phyloP scores from a whole-genome alignment of 176 grass and related monocot species.

The Tillandsia leiboldiana region DNA sequence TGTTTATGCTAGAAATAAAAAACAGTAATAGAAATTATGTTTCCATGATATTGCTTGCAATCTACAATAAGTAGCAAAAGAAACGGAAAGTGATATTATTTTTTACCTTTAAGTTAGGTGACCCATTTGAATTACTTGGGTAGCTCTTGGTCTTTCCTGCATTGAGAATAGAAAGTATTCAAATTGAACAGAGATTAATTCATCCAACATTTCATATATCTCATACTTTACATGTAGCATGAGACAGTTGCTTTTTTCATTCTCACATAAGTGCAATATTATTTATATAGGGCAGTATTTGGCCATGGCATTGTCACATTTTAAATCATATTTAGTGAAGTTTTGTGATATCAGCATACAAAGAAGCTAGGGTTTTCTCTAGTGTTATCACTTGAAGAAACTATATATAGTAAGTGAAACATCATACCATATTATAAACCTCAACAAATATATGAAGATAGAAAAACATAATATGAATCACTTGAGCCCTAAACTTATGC shows the following conservation, averaged over 20 bases:
- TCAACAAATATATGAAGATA: not conserved
- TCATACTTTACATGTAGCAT: not conserved
- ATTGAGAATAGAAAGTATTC: constrained; percentile 29
- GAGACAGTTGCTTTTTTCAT: no score
- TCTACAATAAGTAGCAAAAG: not conserved
- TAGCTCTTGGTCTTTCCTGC: constrained; percentile 26
- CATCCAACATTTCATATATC: not conserved
- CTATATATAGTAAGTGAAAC: constrained; percentile 24
- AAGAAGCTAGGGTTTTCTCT: not conserved
- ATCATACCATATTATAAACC: constrained; percentile 14
- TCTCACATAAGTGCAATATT: no score
- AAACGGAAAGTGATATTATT: not conserved
- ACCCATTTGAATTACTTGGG: not conserved
- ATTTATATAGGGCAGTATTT: no score
- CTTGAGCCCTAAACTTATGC: constrained; percentile 23
- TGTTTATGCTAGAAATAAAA: not conserved
- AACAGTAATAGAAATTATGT: not conserved
- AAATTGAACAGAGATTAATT: constrained; percentile 22
- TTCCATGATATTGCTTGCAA: not conserved
- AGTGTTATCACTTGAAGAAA: constrained; percentile 5
- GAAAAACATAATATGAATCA: constrained; percentile 22
- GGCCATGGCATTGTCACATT: no score
- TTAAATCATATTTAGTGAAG: no score
- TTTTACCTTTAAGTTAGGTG: not conserved
- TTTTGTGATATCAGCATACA: no score